Evolutionary conservation across 495 filamentous ascomycete species (phyloP), one percentile per base, ranked within the genome.

Genomic region (Penicillium longicatenatum): DNA sequence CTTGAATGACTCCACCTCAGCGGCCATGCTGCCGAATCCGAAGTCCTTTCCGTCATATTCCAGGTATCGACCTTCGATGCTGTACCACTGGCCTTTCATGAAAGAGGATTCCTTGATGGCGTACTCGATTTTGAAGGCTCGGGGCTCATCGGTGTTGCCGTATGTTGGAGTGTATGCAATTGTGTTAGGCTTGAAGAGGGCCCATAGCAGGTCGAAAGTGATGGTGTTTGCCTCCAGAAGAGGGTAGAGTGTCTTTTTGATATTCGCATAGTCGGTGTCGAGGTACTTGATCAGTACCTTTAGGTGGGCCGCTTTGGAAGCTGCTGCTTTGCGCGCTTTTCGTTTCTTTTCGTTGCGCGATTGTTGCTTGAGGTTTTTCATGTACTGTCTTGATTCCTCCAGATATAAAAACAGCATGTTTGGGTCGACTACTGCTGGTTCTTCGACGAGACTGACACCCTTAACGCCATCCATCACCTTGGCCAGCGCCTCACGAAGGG

Each of bases 161-260:
- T 96, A 94, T 1, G 91, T 94, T 3, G 84, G 84, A 0, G 89
- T 89, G 63, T 89, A 93, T 1, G 88, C 88, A 37, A 96, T 83
- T 14, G 91, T 90, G 64, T 95, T 93, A 6, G 93, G 92, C 64
- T 96, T 95, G 79, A 91, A 93, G 7, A 97, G 73, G 3, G 93
- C 91, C 93, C 93, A 96, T 5, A 95, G 70, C 10, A 96, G 82
- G 55, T 96, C 92, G 57, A 92, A 97, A 6, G 92, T 95, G 68
- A 97, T 96, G 52, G 88, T 88, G 29, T 90, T 89, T 50, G 88
- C 87, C 56, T 92, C 86, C 16, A 96, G 79, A 64, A 96, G 80
- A 0, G 92, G 91, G 61, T 92, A 90, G 3, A 97, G 80, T 10
- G 86, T 91, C 65, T 90, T 89, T 70, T 93, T 93, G 11, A 75